Evolutionary conservation across 306 rosid genomes (phyloP), one percentile per base, ranked within the genome.

Genomic region (Mimosa pudica): DNA sequence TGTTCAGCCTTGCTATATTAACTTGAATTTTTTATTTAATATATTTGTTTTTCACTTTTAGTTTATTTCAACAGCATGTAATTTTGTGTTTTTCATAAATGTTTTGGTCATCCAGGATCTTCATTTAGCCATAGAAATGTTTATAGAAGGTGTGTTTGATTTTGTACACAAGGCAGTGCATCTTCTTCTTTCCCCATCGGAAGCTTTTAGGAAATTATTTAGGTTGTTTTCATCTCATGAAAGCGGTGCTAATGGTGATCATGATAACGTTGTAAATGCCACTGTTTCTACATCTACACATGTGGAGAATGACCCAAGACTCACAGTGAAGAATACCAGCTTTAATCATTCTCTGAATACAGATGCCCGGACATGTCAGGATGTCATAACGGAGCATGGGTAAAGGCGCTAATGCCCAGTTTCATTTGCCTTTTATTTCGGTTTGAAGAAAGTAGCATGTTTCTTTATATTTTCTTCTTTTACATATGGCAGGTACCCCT

Each of bases 351-450:
- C 98, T 38, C 79, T 94, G 45, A 94, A 94, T 82, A 94, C 98
- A 4, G 98, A 94, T 82, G 90, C 97, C 14, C 86, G 98, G 67
- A 94, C 98, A 36, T 94, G 98, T 80, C 93, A 91, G 83, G 98
- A 94, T 89, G 98, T 94, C 70, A 94, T 94, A 84, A 90, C 94
- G 2, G 98, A 92, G 79, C 92, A 90, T 73, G 98, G 98, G 98
- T 94, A 88, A 85, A 76, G 75, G 35, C 30, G n/a, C 61, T 79
- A 18, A 51, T 18, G 47, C 54, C 11, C 70, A 41, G 48, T 69
- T 42, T 20, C 81, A 57, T 87, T 79, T 36, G 42, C 68, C 72
- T 78, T 79, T 17, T 13, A 17, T 71, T 46, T 36, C 6, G 11
- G 67, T 48, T 62, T 13, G 52, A 45, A 20, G 62, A 55, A 17